Conservation (phyloP, 305 asterid species). For the Fraxinus sp. region DNA sequence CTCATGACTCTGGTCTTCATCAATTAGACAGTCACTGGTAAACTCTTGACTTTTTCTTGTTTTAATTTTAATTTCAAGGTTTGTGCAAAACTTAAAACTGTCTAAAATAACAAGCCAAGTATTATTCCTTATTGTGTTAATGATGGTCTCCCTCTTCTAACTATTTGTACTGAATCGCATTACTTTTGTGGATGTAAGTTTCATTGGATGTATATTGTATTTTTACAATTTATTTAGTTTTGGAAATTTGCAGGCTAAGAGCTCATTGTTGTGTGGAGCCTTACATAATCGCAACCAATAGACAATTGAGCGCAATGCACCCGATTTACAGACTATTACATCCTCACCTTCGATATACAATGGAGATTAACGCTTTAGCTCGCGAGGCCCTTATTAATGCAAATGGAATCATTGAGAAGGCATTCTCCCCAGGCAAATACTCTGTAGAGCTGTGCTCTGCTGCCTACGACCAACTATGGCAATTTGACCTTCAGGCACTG, state of each 20-base stretch:
- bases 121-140: background rate
- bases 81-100: background rate
- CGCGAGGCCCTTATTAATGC: conserved; percentile 49
- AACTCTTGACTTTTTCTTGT: background rate
- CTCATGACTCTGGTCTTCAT: conserved; percentile 66
- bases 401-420: conserved; percentile 48
- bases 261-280: conserved; percentile 63
- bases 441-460: conserved; percentile 40
- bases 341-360: conserved; percentile 65
- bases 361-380: conserved; percentile 61
- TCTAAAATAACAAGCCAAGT: conserved; percentile 17
- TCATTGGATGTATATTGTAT: no score
- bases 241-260: conserved; percentile 42
- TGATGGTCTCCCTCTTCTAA: no score
- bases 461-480: conserved; percentile 62
- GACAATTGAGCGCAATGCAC: conserved; percentile 67
- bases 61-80: background rate
- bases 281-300: conserved; percentile 49
- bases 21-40: conserved; percentile 67
- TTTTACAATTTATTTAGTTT: background rate
- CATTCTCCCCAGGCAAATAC: conserved; percentile 53
- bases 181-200: background rate
- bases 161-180: background rate
- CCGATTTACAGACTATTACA: conserved; percentile 48
- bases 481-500: conserved; percentile 57